Conservation (phyloP, 148 eudicot species). For the Rhododendron ferrugineum region DNA sequence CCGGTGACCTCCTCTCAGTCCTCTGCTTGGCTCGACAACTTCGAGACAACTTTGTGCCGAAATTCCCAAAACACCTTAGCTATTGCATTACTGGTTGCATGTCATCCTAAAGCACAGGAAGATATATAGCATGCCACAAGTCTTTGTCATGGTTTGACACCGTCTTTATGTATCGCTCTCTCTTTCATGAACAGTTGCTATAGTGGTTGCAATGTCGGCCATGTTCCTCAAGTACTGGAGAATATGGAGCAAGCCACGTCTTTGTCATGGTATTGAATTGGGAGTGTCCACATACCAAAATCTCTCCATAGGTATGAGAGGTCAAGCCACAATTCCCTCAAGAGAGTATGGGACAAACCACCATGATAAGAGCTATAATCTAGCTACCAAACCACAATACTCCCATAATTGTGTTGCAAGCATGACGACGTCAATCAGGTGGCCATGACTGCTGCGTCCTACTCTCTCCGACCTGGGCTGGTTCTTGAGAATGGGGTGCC, state of each 20-base stretch:
- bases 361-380: not conserved
- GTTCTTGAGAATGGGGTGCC: not conserved
- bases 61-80: not conserved
- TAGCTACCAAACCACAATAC: not conserved
- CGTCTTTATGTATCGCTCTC: not conserved
- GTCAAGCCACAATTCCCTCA: not conserved
- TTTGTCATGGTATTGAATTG: not conserved
- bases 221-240: not conserved
- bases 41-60: not conserved
- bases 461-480: not conserved
- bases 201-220: not conserved
- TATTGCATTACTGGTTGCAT: not conserved
- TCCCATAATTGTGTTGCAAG: not conserved
- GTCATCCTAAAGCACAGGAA: not conserved
- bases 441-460: not conserved
- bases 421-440: not conserved
- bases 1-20: not conserved
- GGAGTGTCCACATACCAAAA: not conserved
- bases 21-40: not conserved
- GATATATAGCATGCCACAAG: not conserved
- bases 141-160: not conserved
- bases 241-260: not conserved
- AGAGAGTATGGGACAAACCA: not conserved
- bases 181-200: not conserved
- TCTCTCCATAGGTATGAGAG: not conserved